Evolutionary conservation across 1,284 basidiomycete genomes (phyloP).

Genomic region (Chiua sp.): DNA sequence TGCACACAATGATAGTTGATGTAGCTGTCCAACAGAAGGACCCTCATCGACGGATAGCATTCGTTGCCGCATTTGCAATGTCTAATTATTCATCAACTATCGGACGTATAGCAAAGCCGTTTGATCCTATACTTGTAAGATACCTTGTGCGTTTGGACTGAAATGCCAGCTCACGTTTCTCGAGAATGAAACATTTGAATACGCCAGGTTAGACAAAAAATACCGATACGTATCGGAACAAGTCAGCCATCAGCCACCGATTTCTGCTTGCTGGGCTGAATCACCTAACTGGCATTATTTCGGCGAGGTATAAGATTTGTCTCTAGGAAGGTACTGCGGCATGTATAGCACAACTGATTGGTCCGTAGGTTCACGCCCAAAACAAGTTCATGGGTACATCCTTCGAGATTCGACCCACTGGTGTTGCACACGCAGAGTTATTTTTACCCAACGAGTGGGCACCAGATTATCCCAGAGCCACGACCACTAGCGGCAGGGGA

Average conservation of each 20-base stretch:
- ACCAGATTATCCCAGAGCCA: slow-evolving; percentile 61
- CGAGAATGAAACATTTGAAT: slow-evolving; percentile 92
- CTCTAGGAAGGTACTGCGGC: too few relatives aligned
- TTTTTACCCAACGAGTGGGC: slow-evolving; percentile 75
- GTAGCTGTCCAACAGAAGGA: slow-evolving; percentile 82
- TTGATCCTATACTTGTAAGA: slow-evolving; percentile 87
- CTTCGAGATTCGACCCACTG: slow-evolving; percentile 96
- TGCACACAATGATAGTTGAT: slow-evolving; percentile 63
- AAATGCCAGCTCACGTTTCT: slow-evolving; percentile 3
- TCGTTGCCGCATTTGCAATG: slow-evolving; percentile 97
- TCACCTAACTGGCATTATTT: slow-evolving; percentile 91
- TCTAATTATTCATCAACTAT: slow-evolving; percentile 98
- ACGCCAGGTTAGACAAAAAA: slow-evolving; percentile 85
- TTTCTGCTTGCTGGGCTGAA: slow-evolving; percentile 97
- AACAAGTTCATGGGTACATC: slow-evolving; percentile 97
- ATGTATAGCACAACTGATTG: neutral
- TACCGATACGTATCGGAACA: slow-evolving; percentile 96
- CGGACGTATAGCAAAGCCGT: slow-evolving; percentile 94
- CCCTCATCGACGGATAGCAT: slow-evolving; percentile 86
- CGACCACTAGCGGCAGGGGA: slow-evolving; percentile 43
- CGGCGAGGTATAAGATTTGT: slow-evolving; percentile 69
- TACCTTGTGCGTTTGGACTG: neutral
- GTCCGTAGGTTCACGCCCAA: slow-evolving; percentile 80
- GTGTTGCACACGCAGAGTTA: slow-evolving; percentile 90
- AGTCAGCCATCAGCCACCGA: slow-evolving; percentile 96